Evolutionary conservation across 371 early-diverging fungal genomes (phyloP).

Genomic region (Nematocida homosporus): DNA sequence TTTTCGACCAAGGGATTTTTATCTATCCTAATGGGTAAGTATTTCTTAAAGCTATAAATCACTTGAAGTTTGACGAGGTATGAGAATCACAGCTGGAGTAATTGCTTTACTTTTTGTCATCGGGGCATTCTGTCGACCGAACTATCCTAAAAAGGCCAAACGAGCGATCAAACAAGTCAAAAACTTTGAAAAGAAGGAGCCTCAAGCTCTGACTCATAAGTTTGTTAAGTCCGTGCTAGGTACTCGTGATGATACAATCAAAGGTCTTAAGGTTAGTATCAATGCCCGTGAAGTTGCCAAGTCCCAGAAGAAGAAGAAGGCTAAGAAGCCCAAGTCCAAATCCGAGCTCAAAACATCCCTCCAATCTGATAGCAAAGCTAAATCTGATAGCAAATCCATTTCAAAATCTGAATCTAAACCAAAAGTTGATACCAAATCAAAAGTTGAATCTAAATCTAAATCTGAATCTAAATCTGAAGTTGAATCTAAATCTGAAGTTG

Average conservation of each 20-base stretch:
- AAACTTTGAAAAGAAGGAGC: background rate
- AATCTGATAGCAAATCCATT: background rate
- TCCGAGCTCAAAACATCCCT: background rate
- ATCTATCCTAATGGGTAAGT: conserved; percentile 11
- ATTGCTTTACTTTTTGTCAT: background rate
- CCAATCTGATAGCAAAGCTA: background rate
- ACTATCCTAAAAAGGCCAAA: background rate
- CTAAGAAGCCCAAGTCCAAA: background rate
- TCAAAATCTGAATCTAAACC: background rate
- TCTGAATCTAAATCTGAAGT: background rate
- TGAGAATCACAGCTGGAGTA: background rate
- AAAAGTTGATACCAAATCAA: background rate
- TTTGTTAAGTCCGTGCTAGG: background rate
- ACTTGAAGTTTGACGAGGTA: background rate
- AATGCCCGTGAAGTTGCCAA: no score
- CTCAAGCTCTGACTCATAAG: background rate
- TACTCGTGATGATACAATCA: background rate
- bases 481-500: background rate
- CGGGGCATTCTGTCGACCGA: background rate
- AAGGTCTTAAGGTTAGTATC: background rate
- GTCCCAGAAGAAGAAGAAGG: background rate
- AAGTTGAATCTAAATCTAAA: background rate
- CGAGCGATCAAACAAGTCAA: background rate
- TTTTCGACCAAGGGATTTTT: background rate
- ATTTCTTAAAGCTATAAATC: background rate